Conservation (phyloP, 345 rosid genomes). For the Physaria fendleri region DNA sequence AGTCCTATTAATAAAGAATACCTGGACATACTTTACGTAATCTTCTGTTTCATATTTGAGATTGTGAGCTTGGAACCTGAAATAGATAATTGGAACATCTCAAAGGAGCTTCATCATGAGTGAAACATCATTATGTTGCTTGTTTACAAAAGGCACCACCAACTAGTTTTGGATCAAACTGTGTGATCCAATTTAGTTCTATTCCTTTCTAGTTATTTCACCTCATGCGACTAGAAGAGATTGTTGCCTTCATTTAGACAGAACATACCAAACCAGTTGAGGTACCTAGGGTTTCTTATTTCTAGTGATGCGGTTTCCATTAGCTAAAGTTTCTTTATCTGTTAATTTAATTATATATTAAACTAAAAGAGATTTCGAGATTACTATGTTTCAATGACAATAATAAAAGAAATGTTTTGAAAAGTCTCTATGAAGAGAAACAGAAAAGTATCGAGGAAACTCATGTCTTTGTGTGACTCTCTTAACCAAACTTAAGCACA, state of each 20-base stretch:
- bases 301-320: neutral
- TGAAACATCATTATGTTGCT: neutral
- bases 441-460: slow-evolving; percentile 1
- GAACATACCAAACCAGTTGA: neutral
- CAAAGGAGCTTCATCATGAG: neutral
- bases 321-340: neutral
- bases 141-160: neutral
- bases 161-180: neutral
- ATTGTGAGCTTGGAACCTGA: neutral
- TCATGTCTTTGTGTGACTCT: slow-evolving; percentile 17
- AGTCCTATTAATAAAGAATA: slow-evolving; percentile 11
- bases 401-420: neutral
- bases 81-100: neutral
- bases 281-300: neutral
- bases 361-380: neutral
- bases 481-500: slow-evolving; percentile 14
- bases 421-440: neutral
- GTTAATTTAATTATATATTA: neutral
- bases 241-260: neutral
- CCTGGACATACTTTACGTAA: slow-evolving; percentile 4
- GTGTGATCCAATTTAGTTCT: neutral
- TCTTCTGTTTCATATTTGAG: slow-evolving; percentile 10
- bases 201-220: neutral
- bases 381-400: neutral
- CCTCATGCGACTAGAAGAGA: no score